Percentiles rank a stretch among this genome's conserved stretches.
phyloP scores from a whole-genome alignment of 2,329 filamentous ascomycete genomes.

The Fusarium staphyleae region DNA sequence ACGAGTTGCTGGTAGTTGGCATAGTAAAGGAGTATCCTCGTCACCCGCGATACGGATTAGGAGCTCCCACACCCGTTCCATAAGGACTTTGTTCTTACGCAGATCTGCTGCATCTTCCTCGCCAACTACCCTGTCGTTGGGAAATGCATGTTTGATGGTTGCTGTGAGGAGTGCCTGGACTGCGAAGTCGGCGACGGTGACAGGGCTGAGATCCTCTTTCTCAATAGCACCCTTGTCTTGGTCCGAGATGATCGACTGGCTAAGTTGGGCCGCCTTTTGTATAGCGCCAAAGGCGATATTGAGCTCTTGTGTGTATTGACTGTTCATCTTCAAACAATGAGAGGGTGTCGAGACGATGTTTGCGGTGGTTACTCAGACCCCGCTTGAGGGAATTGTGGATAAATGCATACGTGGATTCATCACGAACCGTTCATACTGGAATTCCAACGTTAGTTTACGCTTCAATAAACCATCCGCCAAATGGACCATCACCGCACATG shows the following conservation, averaged over 20 bases:
- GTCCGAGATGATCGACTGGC: conserved; percentile 55
- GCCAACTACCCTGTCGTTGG: conserved; percentile 59
- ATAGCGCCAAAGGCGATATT: conserved; percentile 52
- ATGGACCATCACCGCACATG: conserved; percentile 37
- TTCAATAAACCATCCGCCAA: conserved; percentile 6
- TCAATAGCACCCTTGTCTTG: conserved; percentile 59
- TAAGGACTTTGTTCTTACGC: conserved; percentile 51
- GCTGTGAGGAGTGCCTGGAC: conserved; percentile 63
- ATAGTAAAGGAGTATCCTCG: conserved; percentile 39
- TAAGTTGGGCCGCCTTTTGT: conserved; percentile 56
- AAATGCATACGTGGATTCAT: conserved; percentile 37
- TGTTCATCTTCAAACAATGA: conserved; percentile 48
- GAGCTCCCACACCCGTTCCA: conserved; percentile 57
- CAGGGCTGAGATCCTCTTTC: conserved; percentile 63
- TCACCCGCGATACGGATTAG: conserved; percentile 45
- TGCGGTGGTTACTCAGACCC: conserved; percentile 15
- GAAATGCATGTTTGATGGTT: conserved; percentile 59
- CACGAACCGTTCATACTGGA: not conserved
- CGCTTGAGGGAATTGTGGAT: conserved; percentile 38
- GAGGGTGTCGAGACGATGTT: conserved; percentile 12
- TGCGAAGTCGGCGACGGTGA: conserved; percentile 67
- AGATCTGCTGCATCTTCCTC: conserved; percentile 62
- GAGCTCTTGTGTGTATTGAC: conserved; percentile 52
- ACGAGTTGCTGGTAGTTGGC: conserved; percentile 47
- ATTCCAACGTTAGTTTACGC: not conserved